These are phyloP conservation scores for Crotalaria pallida DNA, from an alignment of 306 rosid genomes.

Conservation along the genomic window DNA sequence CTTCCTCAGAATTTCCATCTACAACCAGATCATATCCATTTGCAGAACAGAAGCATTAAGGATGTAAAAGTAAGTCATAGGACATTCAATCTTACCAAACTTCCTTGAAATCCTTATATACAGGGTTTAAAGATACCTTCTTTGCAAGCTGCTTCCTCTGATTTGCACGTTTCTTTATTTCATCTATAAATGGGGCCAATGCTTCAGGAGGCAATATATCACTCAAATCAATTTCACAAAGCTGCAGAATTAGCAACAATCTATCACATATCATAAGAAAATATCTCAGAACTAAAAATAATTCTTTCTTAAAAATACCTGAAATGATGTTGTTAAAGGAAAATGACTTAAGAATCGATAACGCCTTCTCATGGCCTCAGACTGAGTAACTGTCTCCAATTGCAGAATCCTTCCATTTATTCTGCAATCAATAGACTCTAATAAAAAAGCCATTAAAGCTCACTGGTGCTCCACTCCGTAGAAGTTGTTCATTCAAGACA, in stretches of 20 bases:
- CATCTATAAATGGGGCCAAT: slow-evolving; percentile 76
- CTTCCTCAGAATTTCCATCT: not conserved
- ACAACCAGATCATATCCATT: not conserved
- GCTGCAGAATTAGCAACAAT: slow-evolving; percentile 46
- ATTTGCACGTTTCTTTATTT: slow-evolving; percentile 77
- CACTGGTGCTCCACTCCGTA: not conserved
- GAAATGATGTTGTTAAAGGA: slow-evolving; percentile 78
- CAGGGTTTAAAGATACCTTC: slow-evolving; percentile 45
- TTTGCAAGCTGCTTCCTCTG: slow-evolving; percentile 79
- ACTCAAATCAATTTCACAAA: slow-evolving; percentile 87
- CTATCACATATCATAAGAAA: slow-evolving; percentile 17
- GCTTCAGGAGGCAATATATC: slow-evolving; percentile 66
- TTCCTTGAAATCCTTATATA: not conserved
- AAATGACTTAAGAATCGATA: slow-evolving; percentile 84
- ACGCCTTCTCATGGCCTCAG: slow-evolving; percentile 87
- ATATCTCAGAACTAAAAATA: not conserved
- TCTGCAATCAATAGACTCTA: slow-evolving; percentile 40
- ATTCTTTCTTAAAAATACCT: slow-evolving; percentile 44
- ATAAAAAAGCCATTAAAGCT: slow-evolving; percentile 11
- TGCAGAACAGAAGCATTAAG: not conserved
- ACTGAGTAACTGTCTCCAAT: slow-evolving; percentile 73
- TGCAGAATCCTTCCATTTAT: slow-evolving; percentile 79
- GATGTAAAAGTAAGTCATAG: not conserved
- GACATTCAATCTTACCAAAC: not conserved
- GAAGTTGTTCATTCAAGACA: not conserved